Base-by-base conservation (phyloP, 148 eudicot genomes). In the Fagopyrum homotropicum region DNA sequence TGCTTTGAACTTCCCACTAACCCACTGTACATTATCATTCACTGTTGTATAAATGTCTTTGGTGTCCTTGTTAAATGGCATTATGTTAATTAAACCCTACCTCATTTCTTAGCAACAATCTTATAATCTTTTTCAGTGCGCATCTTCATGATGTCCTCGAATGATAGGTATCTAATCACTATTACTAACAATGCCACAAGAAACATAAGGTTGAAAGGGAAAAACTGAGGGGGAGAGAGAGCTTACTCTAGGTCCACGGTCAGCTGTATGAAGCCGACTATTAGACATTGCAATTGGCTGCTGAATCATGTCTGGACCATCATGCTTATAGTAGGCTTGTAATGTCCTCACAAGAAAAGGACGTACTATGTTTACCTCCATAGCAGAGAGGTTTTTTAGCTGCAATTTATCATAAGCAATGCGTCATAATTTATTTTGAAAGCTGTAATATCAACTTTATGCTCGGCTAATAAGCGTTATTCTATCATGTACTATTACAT, bases 341-440 rank as follows among this genome's bases (percentile, higher is more conserved):
- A 94, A 86, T 72, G 97, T 90, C 69, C 89, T 85, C 72, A 91
- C 88, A 16, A 92, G 86, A 80, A 94, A 94, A 63, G 97, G 98
- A 10, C 98, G 89, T 71, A 91, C 91, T 79, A 90, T 85, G 78
- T 94, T 94, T 84, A 91, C 98, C 84, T 91, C 98, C 98, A 94
- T 94, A 56, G 97, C 97, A 72, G 98, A 88, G 29, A 94, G 85
- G 80, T 94, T 85, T 85, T 86, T 87, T 48, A 91, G 87, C 97
- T 90, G 88, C 86, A 73, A 73, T 68, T 22, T 22, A 22, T 22
- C 26, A 22, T 22, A 22, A 22, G 26, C 26, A 69, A 45, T 63
- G 69, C 30, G 30, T 66, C 17, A 40, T 66, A 40, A 40, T 5
- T 9, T 35, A 66, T 40, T 66, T 35, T 40, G 5, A 35, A 6